Evolutionary conservation across 2,329 filamentous ascomycete genomes (phyloP), one percentile per base, ranked within the genome.

Genomic region (Drechslera avenae): DNA sequence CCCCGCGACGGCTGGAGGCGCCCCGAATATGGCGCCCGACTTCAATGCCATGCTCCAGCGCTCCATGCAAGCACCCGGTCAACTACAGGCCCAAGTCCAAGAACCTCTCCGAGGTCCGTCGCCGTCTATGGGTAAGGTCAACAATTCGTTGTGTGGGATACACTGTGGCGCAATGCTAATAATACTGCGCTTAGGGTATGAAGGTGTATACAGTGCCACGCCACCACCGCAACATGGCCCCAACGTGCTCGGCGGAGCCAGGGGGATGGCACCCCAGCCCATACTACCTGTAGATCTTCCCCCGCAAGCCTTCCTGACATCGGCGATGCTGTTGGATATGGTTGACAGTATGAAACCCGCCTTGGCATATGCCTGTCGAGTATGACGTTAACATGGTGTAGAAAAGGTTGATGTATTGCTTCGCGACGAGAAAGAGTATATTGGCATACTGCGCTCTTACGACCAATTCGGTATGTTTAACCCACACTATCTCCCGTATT

Each of bases 231-330:
- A 90, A 75, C 56, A 62, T 34, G 54, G 60, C 8, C 65, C 62
- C 16, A 65, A 63, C 40, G 60, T 57, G 4, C 62, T 72, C n/a
- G 69, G 69, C 26, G 67, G 65, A 39, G 67, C 60, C 46, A 41
- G 65, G 52, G 59, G 52, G 18, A 39, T 52, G 5, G 52, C 54
- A 7, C 56, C 66, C 2, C 67, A 63, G 46, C 62, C 59, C 10
- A 62, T 72, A 31, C 57, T 71, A 5, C 68, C 68, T 19, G 43
- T 67, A 26, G 70, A 71, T 35, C 79, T 93, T 32, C 90, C 90
- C 12, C 92, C 92, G 52, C 93, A 99, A 79, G 97, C 97, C 88
- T 99, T 99, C 78, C 96, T 94, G 14, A 99, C 94, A 26, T 94
- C 94, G 26, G 92, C 94, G 46, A 94, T 97, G 79, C 81, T 99